Percentiles rank a stretch among this genome's conserved stretches.
Conservation (phyloP, 2,329 filamentous ascomycete genomes). For the Aspergillus viridinutans region DNA sequence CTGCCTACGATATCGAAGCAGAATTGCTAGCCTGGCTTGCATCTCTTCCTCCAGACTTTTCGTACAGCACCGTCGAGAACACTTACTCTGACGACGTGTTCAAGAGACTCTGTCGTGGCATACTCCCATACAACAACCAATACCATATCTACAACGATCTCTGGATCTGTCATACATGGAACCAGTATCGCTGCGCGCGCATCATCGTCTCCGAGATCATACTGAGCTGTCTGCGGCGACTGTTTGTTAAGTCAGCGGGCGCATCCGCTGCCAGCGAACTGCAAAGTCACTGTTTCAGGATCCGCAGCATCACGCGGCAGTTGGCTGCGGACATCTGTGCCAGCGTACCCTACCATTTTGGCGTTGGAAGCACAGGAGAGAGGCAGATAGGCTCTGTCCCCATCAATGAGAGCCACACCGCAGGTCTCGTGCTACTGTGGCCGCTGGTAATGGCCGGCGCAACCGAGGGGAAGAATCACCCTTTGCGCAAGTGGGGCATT, state of each 20-base stretch:
- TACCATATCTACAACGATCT: conserved; percentile 56
- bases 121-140: conserved; percentile 43
- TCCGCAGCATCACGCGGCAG: conserved; percentile 24
- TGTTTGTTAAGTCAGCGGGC: conserved; percentile 19
- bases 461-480: conserved; percentile 24
- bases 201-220: conserved; percentile 52
- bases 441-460: conserved; percentile 35
- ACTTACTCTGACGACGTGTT: conserved; percentile 35
- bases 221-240: conserved; percentile 23
- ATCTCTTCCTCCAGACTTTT: conserved; percentile 23
- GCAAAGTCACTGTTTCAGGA: conserved; percentile 24
- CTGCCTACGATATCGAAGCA: conserved; percentile 30
- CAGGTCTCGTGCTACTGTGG: conserved; percentile 35
- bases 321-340: conserved; percentile 35
- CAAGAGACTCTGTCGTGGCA: conserved; percentile 19
- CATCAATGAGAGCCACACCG: conserved; percentile 26
- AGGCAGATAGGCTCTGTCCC: conserved; percentile 8
- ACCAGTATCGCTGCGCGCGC: conserved; percentile 57
- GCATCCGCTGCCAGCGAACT: conserved; percentile 26
- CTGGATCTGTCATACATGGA: conserved; percentile 54
- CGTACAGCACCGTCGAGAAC: conserved; percentile 23
- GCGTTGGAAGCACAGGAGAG: conserved; percentile 15
- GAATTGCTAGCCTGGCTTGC: conserved; percentile 32
- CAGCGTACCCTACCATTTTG: conserved; percentile 34
- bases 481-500: conserved; percentile 30